phyloP scores from a whole-genome alignment of 2,329 filamentous ascomycete genomes.

The Dryadomyces sulphureus region DNA sequence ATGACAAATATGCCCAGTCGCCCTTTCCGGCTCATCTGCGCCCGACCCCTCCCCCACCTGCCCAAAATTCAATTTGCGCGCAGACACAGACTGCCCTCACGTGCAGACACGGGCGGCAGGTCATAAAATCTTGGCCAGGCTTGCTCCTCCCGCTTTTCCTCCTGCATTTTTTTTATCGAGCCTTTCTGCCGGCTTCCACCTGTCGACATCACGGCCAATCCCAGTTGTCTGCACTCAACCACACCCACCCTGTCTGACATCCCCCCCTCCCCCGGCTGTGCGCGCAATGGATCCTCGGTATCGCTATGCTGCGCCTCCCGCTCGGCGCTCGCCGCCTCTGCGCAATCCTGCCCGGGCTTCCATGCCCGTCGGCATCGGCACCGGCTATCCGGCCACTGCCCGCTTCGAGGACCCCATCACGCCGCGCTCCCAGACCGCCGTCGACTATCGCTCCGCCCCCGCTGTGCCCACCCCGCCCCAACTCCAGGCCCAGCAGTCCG shows the following conservation, averaged over 20 bases:
- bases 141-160: background rate
- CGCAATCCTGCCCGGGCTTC: conserved; percentile 34
- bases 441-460: conserved; percentile 8
- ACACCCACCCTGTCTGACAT: background rate
- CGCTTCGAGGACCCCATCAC: conserved; percentile 10
- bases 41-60: conserved; percentile 10
- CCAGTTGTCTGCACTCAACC: background rate
- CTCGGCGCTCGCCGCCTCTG: conserved; percentile 26
- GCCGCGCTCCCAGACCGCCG: conserved; percentile 4
- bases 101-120: conserved; percentile 1
- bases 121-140: background rate
- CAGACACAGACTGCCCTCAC: conserved; percentile 3
- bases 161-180: conserved; percentile 1
- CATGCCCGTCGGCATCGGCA: conserved; percentile 32
- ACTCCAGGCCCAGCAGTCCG: conserved; percentile 2
- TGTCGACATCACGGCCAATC: background rate
- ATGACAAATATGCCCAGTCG: background rate
- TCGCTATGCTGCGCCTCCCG: conserved; percentile 10
- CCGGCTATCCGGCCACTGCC: conserved; percentile 20
- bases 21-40: background rate
- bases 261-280: too few species aligned
- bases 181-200: background rate
- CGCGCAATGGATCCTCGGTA: conserved; percentile 10
- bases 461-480: conserved; percentile 11
- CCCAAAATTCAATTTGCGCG: conserved; percentile 2